Percentiles rank a stretch among this genome's conserved stretches.
Evolutionary conservation across 306 rosid species (phyloP).

Genomic region (Cucumis sativus): DNA sequence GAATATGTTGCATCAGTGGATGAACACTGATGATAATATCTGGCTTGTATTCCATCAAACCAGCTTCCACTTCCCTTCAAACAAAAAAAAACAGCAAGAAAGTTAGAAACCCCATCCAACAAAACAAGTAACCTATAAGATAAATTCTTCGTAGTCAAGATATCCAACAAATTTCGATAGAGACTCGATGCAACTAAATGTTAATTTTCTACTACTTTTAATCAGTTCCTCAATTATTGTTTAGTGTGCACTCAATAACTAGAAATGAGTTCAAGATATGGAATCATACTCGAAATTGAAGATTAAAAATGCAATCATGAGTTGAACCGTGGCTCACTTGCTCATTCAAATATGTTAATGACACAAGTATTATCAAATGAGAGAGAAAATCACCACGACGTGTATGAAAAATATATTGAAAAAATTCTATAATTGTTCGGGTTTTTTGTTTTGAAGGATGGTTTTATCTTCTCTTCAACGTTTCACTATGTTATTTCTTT

Average conservation of each 20-base stretch:
- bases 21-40: constrained; percentile 94
- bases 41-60: constrained; percentile 87
- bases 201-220: neutral
- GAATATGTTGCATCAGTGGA: constrained; percentile 98
- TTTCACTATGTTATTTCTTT: neutral
- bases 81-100: constrained; percentile 5
- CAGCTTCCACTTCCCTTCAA: constrained; percentile 93
- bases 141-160: neutral
- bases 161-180: neutral
- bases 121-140: neutral
- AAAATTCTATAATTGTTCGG: neutral
- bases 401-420: neutral
- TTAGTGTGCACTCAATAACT: too few species aligned
- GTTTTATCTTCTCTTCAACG: neutral
- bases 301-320: neutral
- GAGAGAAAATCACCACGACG: neutral
- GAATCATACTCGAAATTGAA: neutral
- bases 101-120: neutral
- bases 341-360: neutral
- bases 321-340: neutral
- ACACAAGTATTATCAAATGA: neutral
- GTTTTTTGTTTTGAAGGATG: neutral
- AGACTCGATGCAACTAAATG: neutral
- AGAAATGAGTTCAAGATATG: too few species aligned
- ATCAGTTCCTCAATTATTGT: neutral